A percentile compares a stretch with the other conserved stretches of the same genome.
These are phyloP conservation scores for Thraustochytrium aureum DNA, from an alignment of 352 stramenopile genomes.

Conservation along the genomic window DNA sequence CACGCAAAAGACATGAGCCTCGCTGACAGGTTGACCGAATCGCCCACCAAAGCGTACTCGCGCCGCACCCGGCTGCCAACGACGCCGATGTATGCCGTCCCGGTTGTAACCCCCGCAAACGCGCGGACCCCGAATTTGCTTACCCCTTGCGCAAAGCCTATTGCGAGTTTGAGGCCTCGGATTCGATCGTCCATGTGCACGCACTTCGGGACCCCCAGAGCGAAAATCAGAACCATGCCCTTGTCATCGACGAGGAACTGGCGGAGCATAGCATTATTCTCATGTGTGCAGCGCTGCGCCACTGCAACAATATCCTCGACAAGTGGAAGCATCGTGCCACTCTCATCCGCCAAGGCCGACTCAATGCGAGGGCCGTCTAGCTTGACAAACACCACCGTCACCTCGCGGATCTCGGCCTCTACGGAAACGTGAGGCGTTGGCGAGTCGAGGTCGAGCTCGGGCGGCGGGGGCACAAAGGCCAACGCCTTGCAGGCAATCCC, in stretches of 20 bases:
- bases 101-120: slow-evolving; percentile 85
- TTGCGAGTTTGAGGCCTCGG: slow-evolving; percentile 77
- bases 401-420: slow-evolving; percentile 50
- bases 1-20: slow-evolving; percentile 71
- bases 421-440: background rate
- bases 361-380: slow-evolving; percentile 26
- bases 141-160: slow-evolving; percentile 61
- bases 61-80: slow-evolving; percentile 81
- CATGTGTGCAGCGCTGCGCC: background rate
- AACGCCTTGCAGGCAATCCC: background rate
- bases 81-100: slow-evolving; percentile 83
- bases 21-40: slow-evolving; percentile 89
- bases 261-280: slow-evolving; percentile 90
- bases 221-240: slow-evolving; percentile 85
- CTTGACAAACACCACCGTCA: slow-evolving; percentile 44
- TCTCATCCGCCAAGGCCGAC: background rate
- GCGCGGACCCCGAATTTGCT: slow-evolving; percentile 64
- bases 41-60: slow-evolving; percentile 89
- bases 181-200: slow-evolving; percentile 86
- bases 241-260: slow-evolving; percentile 95
- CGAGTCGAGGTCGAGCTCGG: background rate
- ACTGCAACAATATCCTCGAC: slow-evolving; percentile 28
- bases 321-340: background rate
- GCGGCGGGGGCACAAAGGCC: slow-evolving; percentile 23
- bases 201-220: slow-evolving; percentile 81